Evolutionary conservation across 257 asterid species (phyloP), one percentile per base, ranked within the genome.

Genomic region (Penstemon eatonii): DNA sequence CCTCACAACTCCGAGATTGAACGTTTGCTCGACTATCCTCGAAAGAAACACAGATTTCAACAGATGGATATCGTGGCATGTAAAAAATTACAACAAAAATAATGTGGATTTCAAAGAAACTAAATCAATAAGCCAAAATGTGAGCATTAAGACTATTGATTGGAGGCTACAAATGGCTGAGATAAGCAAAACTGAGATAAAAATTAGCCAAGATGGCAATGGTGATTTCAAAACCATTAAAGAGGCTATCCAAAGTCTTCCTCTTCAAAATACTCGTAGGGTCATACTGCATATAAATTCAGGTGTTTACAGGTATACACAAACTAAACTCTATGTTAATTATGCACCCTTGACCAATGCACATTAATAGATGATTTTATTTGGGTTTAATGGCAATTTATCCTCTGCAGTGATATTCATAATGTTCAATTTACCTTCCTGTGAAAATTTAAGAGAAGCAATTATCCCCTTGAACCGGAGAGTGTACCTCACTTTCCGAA

Each of bases 121-220:
- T 41, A 65, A 52, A 62, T 64, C 61, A 0, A 0, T 9, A 25
- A 5, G 61, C 33, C 50, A 54, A 10, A 39, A 44, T 51, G 1
- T 6, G 33, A 49, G 58, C n/a, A 25, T 11, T 5, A 25, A 7
- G 3, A 12, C 33, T 6, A 51, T 63, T 6, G 91, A 87, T 47
- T 59, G 63, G 60, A 81, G 52, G 66, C 81, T 81, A 50, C 63
- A 65, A 13, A 43, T 25, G 73, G 92, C 92, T 0, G 89, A 86
- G 84, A 65, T 42, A 25, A 77, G 72, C 43, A 75, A 66, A 67
- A 69, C 4, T 12, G 74, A 73, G 59, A 56, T 86, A 49, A 77
- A 45, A 2, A 86, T 84, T 44, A 76, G 83, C 70, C 89, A 73
- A 69, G 92, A 86, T 6, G 89, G 92, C 41, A 69, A 19, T 11